Evolutionary conservation across 1,139 yeast genomes (phyloP), one percentile per base, ranked within the genome.

Genomic region (Taphrina confusa): DNA sequence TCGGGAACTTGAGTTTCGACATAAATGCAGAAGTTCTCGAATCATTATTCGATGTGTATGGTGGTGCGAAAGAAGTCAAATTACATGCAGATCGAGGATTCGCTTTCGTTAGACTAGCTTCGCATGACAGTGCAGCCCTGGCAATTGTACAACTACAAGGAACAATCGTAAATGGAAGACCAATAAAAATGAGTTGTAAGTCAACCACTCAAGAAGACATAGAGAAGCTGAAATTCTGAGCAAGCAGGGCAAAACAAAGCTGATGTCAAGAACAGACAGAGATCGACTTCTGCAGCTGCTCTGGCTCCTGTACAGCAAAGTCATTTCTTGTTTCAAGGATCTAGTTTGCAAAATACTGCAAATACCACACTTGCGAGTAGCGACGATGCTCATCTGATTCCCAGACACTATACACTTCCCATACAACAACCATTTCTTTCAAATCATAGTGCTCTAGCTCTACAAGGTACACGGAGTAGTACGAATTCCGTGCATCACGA

Each of bases 41-140:
- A 61, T 90, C 92, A n/a, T 74, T 88, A 62, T 75, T 88, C 66
- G 91, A 84, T 70, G 84, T 80, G 67, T 87, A 88, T 71, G 96
- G 96, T 9, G 87, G 77, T 71, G 85, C 89, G 68, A 84, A 86
- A 63, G 94, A 87, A 66, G 82, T 89, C 71, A 86, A 85, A 71
- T 81, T 86, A 70, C 86, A 86, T 66, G 86, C 91, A 4, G 95
- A 88, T 63, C 81, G 83, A 69, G 89, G 88, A 6, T 86, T 88
- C 75, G 92, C 92, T 2, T 89, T 89, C 76, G 92, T 87, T 64
- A 85, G 85, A 73, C 88, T 84, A 69, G 95, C 87, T 68, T 79
- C 87, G 49, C 96, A 89, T 72, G 95, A 88, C 68, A 78, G 88
- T 64, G 96, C 96, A 3, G 95, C 96, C 1, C 76, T 87, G 71